Percentiles rank a stretch among this genome's conserved stretches.
Evolutionary conservation across 805 yeast species (phyloP).

Genomic region (Metschnikowia arizonensis): DNA sequence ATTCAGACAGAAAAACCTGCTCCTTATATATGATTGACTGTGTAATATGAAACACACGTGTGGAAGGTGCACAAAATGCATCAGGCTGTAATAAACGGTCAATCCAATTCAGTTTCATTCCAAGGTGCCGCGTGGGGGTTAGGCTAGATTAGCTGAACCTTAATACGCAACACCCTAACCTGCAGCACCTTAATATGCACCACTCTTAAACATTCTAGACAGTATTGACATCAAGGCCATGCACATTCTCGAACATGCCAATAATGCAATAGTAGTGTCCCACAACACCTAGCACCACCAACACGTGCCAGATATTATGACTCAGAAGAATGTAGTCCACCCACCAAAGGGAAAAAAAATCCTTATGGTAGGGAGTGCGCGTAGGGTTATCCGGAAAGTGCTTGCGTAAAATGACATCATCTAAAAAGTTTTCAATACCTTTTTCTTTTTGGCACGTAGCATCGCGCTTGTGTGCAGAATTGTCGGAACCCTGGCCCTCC

Average conservation of each 20-base stretch:
- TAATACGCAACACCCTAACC: no score
- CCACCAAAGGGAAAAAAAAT: constrained; percentile 72
- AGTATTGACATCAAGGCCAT: background rate
- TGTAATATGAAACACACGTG: no score
- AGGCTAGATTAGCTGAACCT: no score
- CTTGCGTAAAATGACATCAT: constrained; percentile 29
- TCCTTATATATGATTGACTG: no score
- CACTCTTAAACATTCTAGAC: background rate
- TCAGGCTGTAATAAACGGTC: no score
- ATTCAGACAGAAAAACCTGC: background rate
- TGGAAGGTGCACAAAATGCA: no score
- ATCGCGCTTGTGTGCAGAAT: constrained; percentile 2
- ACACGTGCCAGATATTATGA: constrained; percentile 92
- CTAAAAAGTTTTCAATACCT: constrained; percentile 18
- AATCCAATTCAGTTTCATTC: no score
- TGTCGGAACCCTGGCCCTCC: background rate
- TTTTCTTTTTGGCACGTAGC: background rate
- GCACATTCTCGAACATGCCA: constrained; percentile 54
- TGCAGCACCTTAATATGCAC: background rate
- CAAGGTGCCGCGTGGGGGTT: no score
- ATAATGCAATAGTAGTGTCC: constrained; percentile 83
- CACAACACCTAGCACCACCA: constrained; percentile 82
- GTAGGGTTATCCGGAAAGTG: constrained; percentile 36
- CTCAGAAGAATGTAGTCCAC: constrained; percentile 70
- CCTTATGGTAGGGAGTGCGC: constrained; percentile 32